A percentile compares a stretch with the other conserved stretches of the same genome.
Conservation (phyloP, 768 basidiomycete species). For the Mycena pura region DNA sequence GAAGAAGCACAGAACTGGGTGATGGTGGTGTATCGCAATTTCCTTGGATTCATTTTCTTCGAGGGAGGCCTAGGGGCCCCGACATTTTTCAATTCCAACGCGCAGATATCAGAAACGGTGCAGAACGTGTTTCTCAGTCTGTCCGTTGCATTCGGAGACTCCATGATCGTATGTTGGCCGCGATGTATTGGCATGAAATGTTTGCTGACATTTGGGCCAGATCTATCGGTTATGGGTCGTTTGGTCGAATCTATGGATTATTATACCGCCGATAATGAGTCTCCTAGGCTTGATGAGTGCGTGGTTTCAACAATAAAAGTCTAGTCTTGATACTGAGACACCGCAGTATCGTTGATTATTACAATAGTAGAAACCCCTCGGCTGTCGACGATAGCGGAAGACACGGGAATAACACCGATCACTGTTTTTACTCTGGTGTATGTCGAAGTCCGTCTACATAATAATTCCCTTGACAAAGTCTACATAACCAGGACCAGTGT, state of each 20-base stretch:
- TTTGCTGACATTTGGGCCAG: background rate
- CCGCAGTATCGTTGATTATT: background rate
- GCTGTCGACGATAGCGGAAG: too few relatives aligned
- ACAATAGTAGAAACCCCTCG: too few relatives aligned
- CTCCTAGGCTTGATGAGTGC: background rate
- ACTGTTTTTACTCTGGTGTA: too few relatives aligned
- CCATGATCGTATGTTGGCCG: background rate
- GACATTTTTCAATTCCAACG: background rate
- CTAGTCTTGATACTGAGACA: background rate
- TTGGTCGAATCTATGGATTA: background rate
- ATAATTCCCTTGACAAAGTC: too few relatives aligned
- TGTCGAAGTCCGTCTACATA: too few relatives aligned
- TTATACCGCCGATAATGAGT: background rate
- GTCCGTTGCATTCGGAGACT: background rate
- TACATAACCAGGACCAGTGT: too few relatives aligned
- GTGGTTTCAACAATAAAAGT: background rate
- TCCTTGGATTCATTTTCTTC: background rate
- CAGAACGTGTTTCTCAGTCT: background rate
- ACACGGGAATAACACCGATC: too few relatives aligned
- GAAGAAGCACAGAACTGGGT: background rate
- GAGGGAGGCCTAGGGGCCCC: background rate
- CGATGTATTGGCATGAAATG: background rate
- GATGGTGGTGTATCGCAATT: background rate
- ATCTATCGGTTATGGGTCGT: background rate
- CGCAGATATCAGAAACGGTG: background rate